These are phyloP conservation scores for Raphanus hybrid DNA, from an alignment of 441 rosid genomes.

Conservation along the genomic window DNA sequence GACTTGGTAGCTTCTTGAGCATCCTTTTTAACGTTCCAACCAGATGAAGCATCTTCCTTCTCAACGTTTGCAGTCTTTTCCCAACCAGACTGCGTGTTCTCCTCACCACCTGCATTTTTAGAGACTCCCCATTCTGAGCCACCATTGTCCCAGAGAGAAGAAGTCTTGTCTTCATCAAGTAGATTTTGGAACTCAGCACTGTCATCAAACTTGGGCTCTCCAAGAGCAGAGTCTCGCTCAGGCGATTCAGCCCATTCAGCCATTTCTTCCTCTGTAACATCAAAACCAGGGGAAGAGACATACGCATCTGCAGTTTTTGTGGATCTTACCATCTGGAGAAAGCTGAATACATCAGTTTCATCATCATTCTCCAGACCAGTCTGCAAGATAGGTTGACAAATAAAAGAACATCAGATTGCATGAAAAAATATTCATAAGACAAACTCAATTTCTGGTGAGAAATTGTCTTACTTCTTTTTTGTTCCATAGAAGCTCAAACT, in stretches of 20 bases:
- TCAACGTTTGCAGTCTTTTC: constrained; percentile 37
- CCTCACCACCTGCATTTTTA: constrained; percentile 23
- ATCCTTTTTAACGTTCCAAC: constrained; percentile 38
- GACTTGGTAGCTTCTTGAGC: constrained; percentile 40
- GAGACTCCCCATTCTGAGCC: constrained; percentile 54
- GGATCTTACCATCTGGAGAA: constrained; percentile 79
- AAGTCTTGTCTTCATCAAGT: constrained; percentile 45
- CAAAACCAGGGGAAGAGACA: constrained; percentile 76
- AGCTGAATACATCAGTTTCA: constrained; percentile 68
- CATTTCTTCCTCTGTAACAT: constrained; percentile 56
- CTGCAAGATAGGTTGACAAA: constrained; percentile 49
- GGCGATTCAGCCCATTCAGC: constrained; percentile 83
- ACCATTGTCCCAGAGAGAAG: constrained; percentile 37
- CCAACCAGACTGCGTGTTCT: constrained; percentile 44
- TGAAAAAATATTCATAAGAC: constrained; percentile 9
- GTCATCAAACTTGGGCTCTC: constrained; percentile 75
- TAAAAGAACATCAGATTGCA: constrained; percentile 33
- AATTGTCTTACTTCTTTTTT: constrained; percentile 56
- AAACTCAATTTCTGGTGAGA: constrained; percentile 18
- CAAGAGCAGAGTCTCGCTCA: constrained; percentile 55
- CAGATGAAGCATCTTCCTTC: constrained; percentile 35
- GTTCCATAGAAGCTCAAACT: constrained; percentile 83
- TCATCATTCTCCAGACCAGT: constrained; percentile 51
- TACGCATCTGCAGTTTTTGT: constrained; percentile 44
- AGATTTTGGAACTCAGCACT: constrained; percentile 49